Conservation (phyloP, 108 stramenopile genomes). For the Skeletonema potamos region DNA sequence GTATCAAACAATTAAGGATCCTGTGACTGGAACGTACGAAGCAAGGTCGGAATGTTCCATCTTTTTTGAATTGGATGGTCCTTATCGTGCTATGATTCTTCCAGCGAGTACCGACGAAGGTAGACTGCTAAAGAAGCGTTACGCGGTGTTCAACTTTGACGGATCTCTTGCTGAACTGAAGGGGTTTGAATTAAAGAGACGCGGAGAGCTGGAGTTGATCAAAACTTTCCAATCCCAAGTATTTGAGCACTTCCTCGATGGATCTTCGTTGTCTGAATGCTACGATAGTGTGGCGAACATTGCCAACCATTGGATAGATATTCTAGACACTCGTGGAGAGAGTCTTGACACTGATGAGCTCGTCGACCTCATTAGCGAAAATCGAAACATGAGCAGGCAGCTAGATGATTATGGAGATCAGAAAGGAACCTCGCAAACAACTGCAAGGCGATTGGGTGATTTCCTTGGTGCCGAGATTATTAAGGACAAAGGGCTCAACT, state of each 20-base stretch:
- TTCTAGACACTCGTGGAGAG: constrained; percentile 92
- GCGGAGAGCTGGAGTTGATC: constrained; percentile 98
- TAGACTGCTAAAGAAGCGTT: constrained; percentile 97
- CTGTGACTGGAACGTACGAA: constrained; percentile 81
- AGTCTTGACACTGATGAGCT: constrained; percentile 95
- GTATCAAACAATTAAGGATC: constrained; percentile 92
- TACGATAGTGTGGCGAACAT: constrained; percentile 95
- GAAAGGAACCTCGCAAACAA: constrained; percentile 97
- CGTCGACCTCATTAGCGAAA: constrained; percentile 96
- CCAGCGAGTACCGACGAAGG: constrained; percentile 99
- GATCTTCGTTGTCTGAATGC: constrained; percentile 85
- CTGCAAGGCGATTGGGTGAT: constrained; percentile 95
- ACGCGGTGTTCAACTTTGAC: constrained; percentile 99
- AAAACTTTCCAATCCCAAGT: constrained; percentile 98
- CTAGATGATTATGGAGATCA: constrained; percentile 97
- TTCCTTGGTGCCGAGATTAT: constrained; percentile 98
- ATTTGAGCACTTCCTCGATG: constrained; percentile 95
- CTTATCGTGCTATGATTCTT: constrained; percentile 98
- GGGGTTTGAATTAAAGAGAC: constrained; percentile 99
- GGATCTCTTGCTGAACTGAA: constrained; percentile 98
- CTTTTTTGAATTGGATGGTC: constrained; percentile 99
- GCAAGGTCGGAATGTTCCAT: constrained; percentile 96
- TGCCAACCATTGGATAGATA: constrained; percentile 99
- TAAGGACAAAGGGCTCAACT: constrained; percentile 97
- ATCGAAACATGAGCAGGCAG: constrained; percentile 96